Conservation (phyloP, 1,139 yeast genomes). For the Maudiozyma humilis region DNA sequence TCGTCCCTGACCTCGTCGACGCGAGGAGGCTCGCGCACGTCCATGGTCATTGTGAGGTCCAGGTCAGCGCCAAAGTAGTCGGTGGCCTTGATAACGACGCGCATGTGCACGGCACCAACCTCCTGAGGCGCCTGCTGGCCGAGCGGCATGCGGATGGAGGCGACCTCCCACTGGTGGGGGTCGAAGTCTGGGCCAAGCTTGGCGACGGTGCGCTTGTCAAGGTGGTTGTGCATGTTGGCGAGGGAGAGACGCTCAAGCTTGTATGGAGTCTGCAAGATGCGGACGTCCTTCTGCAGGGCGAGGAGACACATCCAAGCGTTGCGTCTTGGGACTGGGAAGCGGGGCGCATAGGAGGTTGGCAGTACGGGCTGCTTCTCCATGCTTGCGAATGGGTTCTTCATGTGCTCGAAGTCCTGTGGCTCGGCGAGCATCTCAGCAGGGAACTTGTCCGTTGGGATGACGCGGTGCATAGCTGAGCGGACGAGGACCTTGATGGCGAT, state of each 20-base stretch:
- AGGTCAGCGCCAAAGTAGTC: conserved; percentile 66
- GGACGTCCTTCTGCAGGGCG: conserved; percentile 65
- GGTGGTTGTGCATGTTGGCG: conserved; percentile 21
- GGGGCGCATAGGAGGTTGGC: conserved; percentile 62
- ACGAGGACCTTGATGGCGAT: conserved; percentile 67
- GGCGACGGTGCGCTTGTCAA: conserved; percentile 27
- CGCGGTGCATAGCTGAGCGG: conserved; percentile 58
- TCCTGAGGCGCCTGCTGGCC: conserved; percentile 63
- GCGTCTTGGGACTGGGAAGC: conserved; percentile 54
- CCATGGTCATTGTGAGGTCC: conserved; percentile 57
- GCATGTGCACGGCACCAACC: conserved; percentile 54
- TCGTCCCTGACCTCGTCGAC: conserved; percentile 16
- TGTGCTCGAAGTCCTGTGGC: conserved; percentile 52
- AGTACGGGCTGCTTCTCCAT: conserved; percentile 59
- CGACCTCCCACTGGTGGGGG: conserved; percentile 45
- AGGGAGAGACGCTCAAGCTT: conserved; percentile 38
- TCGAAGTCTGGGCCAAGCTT: conserved; percentile 25
- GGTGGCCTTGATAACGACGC: conserved; percentile 55
- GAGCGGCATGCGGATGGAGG: conserved; percentile 68
- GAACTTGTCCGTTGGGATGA: conserved; percentile 23
- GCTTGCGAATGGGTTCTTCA: conserved; percentile 63
- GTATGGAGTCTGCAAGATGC: conserved; percentile 62
- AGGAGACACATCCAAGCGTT: conserved; percentile 62
- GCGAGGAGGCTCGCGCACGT: conserved; percentile 47
- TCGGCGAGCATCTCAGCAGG: conserved; percentile 38